These are phyloP conservation scores for Abelmoschus esculentus DNA, from an alignment of 345 rosid species.

Conservation along the genomic window DNA sequence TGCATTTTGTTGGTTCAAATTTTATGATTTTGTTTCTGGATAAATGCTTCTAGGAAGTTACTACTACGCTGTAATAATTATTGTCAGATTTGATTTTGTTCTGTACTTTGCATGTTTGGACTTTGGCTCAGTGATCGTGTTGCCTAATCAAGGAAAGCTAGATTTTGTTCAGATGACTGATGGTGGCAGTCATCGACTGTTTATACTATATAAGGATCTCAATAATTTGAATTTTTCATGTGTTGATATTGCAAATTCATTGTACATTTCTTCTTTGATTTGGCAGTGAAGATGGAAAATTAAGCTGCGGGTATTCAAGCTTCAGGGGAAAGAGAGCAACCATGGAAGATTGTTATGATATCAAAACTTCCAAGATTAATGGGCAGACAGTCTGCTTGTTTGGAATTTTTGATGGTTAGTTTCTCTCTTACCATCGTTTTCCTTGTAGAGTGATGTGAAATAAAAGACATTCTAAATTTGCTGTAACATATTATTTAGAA, in stretches of 20 bases:
- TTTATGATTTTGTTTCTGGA: neutral
- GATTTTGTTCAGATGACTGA: too few species aligned
- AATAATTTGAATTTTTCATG: neutral
- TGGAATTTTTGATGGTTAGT: conserved; percentile 95
- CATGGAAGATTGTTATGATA: conserved; percentile 94
- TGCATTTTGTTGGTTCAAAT: neutral
- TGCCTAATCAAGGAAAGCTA: too few species aligned
- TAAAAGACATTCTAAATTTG: neutral
- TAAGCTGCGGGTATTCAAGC: conserved; percentile 91
- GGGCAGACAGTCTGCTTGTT: conserved; percentile 82
- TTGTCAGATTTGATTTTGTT: too few species aligned
- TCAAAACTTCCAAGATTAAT: conserved; percentile 59
- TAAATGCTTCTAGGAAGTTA: neutral
- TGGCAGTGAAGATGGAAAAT: conserved; percentile 74
- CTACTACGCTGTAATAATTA: neutral
- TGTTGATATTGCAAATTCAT: neutral
- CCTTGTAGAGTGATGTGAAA: conserved; percentile 5
- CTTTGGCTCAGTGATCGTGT: too few species aligned
- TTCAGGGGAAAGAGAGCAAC: too few species aligned
- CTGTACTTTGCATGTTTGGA: too few species aligned
- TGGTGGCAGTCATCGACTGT: neutral
- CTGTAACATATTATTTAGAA: neutral
- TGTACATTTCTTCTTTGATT: conserved; percentile 8
- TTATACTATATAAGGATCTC: neutral
- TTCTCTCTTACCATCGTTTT: conserved; percentile 16